These are phyloP conservation scores for Amylostereum areolatum DNA, from an alignment of 1,284 basidiomycete species.

Conservation along the genomic window DNA sequence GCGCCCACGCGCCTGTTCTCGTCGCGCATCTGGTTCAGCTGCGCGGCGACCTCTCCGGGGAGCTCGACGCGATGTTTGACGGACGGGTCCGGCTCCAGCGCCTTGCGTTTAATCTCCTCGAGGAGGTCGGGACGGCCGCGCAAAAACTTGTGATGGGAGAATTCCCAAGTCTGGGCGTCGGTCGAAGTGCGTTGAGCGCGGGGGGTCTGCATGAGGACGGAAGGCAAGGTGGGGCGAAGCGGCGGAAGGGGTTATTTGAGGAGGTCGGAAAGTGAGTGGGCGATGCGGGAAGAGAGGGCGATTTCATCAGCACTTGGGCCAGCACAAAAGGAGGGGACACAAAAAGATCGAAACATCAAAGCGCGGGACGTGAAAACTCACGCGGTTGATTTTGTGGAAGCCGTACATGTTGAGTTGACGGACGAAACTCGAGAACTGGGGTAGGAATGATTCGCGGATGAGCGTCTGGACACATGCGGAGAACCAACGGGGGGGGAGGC, in stretches of 20 bases:
- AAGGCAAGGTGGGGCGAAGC: constrained; percentile 2
- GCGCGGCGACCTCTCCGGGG: constrained; percentile 70
- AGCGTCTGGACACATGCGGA: constrained; percentile 8
- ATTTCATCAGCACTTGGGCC: constrained; percentile 4
- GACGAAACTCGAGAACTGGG: constrained; percentile 82
- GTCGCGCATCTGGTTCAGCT: constrained; percentile 61
- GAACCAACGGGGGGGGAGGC: constrained; percentile 2
- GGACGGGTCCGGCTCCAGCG: constrained; percentile 66
- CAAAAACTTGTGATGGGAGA: constrained; percentile 82
- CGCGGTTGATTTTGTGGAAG: constrained; percentile 80
- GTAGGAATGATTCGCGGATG: not conserved
- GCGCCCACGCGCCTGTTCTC: constrained; percentile 58
- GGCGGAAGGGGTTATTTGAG: not conserved
- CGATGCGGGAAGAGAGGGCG: constrained; percentile 3
- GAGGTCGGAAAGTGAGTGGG: constrained; percentile 2
- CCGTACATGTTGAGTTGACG: constrained; percentile 90
- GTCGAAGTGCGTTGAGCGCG: constrained; percentile 75
- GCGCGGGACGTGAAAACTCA: constrained; percentile 23
- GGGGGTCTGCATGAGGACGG: constrained; percentile 51
- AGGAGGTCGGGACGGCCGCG: constrained; percentile 76
- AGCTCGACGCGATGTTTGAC: constrained; percentile 67
- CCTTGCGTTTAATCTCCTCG: constrained; percentile 83
- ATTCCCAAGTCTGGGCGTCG: constrained; percentile 84
- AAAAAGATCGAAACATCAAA: not conserved
- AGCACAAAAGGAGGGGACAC: constrained; percentile 1